Evolutionary conservation across 202 grass and related monocot species (phyloP), one percentile per base, ranked within the genome.

Genomic region (Miscanthus sacchariflorus): DNA sequence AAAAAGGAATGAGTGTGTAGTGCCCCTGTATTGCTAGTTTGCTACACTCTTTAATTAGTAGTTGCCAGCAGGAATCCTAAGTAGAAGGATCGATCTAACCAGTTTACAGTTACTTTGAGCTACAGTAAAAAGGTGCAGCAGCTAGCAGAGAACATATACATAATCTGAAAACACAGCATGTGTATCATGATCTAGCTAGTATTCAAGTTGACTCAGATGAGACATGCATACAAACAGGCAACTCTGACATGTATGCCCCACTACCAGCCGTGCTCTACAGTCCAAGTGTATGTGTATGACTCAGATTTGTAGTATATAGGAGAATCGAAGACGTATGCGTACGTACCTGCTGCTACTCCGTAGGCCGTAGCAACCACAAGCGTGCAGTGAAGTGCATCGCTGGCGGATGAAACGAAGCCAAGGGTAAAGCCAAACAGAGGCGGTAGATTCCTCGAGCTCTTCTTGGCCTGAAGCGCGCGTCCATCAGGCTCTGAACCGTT

Each of bases 351-450:
- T 44, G 63, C 58, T 59, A 21, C 59, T 12, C n/a, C 70, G 76
- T 61, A 75, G 69, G 13, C 5, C 2, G 25, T 52, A 58, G 77
- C 58, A 72, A 70, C 36, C 42, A 64, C 59, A 63, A 61, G 64
- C 67, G n/a, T 83, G 70, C 71, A 36, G 35, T 43, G 56, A 19
- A 56, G 56, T 17, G 28, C 28, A 8, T 30, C 12, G 27, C 27
- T 45, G 67, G 56, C 38, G 44, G 72, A 72, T 49, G 72, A 72
- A 58, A 78, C 1, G 80, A 61, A 66, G 11, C 64, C 65, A 77
- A 28, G 21, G 68, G 66, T 91, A 89, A 89, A 85, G 86, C 86
- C 86, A 89, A 91, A 74, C 78, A 86, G 86, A 79, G 52, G 83
- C 77, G 73, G 42, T 78, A 74, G 90, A 86, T 92, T 86, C 90